Conservation (phyloP, 208 protist genomes). For the Acanthamoeba pearcei region DNA sequence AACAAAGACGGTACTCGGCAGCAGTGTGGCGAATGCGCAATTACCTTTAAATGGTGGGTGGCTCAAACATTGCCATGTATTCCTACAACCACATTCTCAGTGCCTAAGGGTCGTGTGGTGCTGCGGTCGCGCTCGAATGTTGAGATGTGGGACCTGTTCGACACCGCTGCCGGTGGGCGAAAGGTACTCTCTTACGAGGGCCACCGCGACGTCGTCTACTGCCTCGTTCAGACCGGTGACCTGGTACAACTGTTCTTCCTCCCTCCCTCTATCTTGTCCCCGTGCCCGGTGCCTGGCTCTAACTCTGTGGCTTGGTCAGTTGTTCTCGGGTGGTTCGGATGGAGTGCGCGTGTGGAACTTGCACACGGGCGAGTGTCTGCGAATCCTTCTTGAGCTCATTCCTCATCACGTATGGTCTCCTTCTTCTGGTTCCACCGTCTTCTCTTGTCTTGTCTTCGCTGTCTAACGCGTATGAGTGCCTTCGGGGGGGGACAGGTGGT, state of each 20-base stretch:
- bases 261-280: not conserved
- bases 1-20: not conserved
- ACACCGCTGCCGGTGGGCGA: not conserved
- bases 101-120: not conserved
- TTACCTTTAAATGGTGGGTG: not conserved
- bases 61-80: not conserved
- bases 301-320: not conserved
- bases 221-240: constrained; percentile 7
- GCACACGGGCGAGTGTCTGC: not conserved
- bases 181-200: constrained; percentile 15
- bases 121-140: not conserved
- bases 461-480: not conserved
- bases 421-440: not conserved
- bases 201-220: not conserved
- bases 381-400: not conserved
- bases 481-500: not conserved
- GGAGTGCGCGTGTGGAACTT: constrained; percentile 19
- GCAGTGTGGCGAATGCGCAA: not conserved
- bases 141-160: constrained; percentile 26
- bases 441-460: not conserved
- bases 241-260: not conserved
- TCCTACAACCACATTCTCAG: not conserved
- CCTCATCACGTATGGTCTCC: not conserved
- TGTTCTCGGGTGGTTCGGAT: not conserved
- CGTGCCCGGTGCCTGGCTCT: not conserved